These are phyloP conservation scores for Aspergillus fumigatus DNA, from an alignment of 2,329 filamentous ascomycete species.

Conservation along the genomic window DNA sequence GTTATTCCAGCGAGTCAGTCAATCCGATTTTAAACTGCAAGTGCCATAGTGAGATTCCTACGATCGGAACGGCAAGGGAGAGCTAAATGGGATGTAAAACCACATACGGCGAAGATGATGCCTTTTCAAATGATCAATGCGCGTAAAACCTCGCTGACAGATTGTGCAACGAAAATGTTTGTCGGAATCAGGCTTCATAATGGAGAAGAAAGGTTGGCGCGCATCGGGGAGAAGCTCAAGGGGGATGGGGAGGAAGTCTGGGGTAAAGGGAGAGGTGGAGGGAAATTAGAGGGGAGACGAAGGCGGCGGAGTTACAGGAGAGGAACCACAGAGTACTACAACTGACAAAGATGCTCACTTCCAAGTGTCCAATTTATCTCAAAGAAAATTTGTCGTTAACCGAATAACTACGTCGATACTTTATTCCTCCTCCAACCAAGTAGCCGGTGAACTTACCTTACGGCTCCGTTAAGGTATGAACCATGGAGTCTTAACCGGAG, in stretches of 20 bases:
- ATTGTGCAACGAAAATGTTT: slow-evolving; percentile 43
- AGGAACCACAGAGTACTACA: not conserved
- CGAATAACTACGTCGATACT: no score
- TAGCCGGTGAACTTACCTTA: no score
- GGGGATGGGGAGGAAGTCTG: not conserved
- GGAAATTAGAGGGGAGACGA: slow-evolving; percentile 1
- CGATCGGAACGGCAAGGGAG: not conserved
- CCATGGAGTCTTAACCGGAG: not conserved
- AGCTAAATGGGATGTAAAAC: not conserved
- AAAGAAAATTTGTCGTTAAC: no score
- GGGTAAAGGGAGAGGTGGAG: slow-evolving; percentile 20
- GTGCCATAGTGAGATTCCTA: not conserved
- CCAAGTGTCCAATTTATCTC: no score
- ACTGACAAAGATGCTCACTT: no score
- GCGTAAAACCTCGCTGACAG: slow-evolving; percentile 44
- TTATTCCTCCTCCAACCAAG: no score
- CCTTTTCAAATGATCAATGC: slow-evolving; percentile 46
- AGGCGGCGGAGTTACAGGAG: slow-evolving; percentile 2
- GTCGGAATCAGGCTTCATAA: slow-evolving; percentile 32
- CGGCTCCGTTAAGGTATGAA: no score
- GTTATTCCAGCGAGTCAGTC: slow-evolving; percentile 11
- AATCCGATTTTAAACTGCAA: not conserved
- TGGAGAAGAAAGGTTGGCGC: slow-evolving; percentile 1
- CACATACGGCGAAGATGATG: slow-evolving; percentile 44
- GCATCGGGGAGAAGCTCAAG: slow-evolving; percentile 24